phyloP scores from a whole-genome alignment of 192 early-diverging fungal genomes.

The Backusella parvicylindrica region DNA sequence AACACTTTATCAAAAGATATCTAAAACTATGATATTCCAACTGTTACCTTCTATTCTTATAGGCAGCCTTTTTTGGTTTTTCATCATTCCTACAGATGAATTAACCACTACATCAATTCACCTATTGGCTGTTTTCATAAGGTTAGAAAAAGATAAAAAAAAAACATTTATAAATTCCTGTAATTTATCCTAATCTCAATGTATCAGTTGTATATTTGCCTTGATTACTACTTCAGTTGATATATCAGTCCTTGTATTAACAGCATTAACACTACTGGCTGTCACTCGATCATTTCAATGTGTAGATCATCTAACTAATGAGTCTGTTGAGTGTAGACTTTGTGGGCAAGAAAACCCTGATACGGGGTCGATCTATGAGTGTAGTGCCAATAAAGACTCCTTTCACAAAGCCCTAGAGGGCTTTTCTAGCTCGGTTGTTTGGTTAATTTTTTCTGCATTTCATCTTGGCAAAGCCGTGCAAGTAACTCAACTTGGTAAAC shows the following conservation, averaged over 20 bases:
- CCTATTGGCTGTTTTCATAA: constrained; percentile 35
- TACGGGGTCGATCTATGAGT: constrained; percentile 44
- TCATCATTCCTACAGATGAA: constrained; percentile 17
- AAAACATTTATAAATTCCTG: neutral
- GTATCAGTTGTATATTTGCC: constrained; percentile 45
- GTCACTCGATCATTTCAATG: constrained; percentile 61
- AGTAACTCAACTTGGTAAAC: constrained; percentile 58
- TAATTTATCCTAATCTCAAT: neutral
- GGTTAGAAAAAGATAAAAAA: constrained; percentile 18
- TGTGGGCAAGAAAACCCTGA: constrained; percentile 33
- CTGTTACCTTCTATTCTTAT: constrained; percentile 21
- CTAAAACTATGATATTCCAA: neutral
- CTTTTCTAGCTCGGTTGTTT: constrained; percentile 60
- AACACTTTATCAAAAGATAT: neutral
- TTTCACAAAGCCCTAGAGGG: constrained; percentile 60
- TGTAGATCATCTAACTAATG: constrained; percentile 40
- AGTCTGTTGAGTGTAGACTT: constrained; percentile 46
- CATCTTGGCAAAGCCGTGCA: constrained; percentile 69
- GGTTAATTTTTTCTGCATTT: constrained; percentile 73
- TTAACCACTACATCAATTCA: constrained; percentile 31
- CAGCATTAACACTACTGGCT: constrained; percentile 52
- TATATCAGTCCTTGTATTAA: constrained; percentile 51
- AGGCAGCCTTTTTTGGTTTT: constrained; percentile 30
- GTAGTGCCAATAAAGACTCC: constrained; percentile 52
- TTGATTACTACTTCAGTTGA: constrained; percentile 48